A percentile compares a stretch with the other conserved stretches of the same genome.
Conservation (phyloP, 306 rosid species). For the Carpinus fangiana region DNA sequence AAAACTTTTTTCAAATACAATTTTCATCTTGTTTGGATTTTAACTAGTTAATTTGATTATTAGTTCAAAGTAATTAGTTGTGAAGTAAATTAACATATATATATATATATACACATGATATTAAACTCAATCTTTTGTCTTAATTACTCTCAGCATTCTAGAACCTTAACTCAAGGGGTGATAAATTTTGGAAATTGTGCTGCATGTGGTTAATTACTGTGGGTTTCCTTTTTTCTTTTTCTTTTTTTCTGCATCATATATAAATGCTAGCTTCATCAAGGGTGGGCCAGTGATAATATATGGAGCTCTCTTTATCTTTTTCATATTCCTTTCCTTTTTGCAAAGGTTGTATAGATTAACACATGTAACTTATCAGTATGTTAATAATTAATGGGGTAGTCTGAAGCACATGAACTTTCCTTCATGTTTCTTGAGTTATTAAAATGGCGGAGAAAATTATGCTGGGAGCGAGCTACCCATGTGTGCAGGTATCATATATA, state of each 20-base stretch:
- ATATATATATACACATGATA: too few relatives aligned
- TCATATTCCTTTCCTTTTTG: slow-evolving; percentile 23
- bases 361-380: neutral
- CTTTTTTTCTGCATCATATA: neutral
- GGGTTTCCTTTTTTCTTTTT: neutral
- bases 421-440: neutral
- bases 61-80: too few relatives aligned
- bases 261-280: neutral
- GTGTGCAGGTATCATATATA: neutral
- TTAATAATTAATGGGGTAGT: neutral
- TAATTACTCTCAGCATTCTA: too few relatives aligned
- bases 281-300: slow-evolving; percentile 11
- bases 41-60: too few relatives aligned
- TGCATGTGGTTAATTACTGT: neutral
- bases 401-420: neutral
- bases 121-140: too few relatives aligned
- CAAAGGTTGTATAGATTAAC: neutral
- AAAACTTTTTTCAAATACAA: neutral
- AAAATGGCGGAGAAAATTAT: neutral
- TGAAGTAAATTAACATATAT: too few relatives aligned
- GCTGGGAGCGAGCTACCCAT: neutral
- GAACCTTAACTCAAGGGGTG: neutral
- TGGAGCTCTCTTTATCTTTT: slow-evolving; percentile 12
- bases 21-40: neutral
- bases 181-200: neutral